These are phyloP conservation scores for Stephanocyclus meneghinianus DNA, from an alignment of 352 stramenopile species.

Conservation along the genomic window DNA sequence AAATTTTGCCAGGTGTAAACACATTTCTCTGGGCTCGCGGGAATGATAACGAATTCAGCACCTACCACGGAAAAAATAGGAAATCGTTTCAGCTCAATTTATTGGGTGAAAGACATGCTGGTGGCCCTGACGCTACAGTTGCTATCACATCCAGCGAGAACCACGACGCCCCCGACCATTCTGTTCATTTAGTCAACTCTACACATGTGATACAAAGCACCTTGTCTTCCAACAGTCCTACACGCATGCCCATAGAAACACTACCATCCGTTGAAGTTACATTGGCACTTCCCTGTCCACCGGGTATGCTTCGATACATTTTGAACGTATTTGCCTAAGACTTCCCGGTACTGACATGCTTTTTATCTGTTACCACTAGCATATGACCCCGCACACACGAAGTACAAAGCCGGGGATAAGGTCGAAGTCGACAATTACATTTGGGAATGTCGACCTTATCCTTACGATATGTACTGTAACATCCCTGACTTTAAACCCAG, in stretches of 20 bases:
- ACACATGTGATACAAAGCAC: too few species aligned
- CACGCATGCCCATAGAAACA: background rate
- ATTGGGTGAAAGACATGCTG: background rate
- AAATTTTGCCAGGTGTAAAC: slow-evolving; percentile 3
- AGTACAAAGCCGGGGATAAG: slow-evolving; percentile 3
- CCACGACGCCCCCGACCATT: too few species aligned
- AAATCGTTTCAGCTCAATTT: slow-evolving; percentile 7
- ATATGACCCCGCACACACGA: background rate
- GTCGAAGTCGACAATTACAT: slow-evolving; percentile 12
- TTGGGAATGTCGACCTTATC: slow-evolving; percentile 15
- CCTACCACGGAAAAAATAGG: slow-evolving; percentile 14
- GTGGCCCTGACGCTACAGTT: background rate
- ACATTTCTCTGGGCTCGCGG: slow-evolving; percentile 19
- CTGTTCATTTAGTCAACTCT: too few species aligned
- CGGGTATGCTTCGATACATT: background rate
- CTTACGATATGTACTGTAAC: slow-evolving; percentile 38
- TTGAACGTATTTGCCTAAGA: background rate
- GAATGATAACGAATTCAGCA: background rate
- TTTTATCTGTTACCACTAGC: background rate
- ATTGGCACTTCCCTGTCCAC: background rate
- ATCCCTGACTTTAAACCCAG: slow-evolving; percentile 28
- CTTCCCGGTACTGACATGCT: background rate
- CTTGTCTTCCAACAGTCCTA: background rate
- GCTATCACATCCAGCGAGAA: too few species aligned
- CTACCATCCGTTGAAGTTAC: background rate